Evolutionary conservation across 2,329 filamentous ascomycete genomes (phyloP).

Genomic region (Fusarium globosum): DNA sequence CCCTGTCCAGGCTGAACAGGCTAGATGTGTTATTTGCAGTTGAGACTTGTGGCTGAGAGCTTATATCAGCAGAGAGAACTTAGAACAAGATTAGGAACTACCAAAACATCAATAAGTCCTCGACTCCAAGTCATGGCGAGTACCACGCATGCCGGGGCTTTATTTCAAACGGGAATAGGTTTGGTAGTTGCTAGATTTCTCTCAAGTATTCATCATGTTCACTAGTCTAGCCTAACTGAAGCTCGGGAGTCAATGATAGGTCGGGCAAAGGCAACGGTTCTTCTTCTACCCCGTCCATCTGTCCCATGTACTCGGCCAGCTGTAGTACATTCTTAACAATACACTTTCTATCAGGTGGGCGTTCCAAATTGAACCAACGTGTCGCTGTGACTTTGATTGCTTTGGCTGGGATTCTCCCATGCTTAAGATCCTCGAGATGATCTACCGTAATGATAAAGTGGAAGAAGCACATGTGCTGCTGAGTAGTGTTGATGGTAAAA

Average conservation of each 20-base stretch:
- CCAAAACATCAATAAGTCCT: no score
- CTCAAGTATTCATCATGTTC: not conserved
- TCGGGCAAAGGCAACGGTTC: no score
- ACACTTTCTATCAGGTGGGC: fast-evolving
- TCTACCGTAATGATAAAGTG: not conserved
- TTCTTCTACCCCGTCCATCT: no score
- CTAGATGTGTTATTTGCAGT: no score
- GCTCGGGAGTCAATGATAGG: not conserved
- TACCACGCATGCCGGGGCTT: fast-evolving
- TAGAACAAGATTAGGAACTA: no score
- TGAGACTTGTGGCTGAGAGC: no score
- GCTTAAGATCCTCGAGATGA: not conserved
- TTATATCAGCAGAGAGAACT: no score
- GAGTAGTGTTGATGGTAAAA: fast-evolving
- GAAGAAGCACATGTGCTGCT: not conserved
- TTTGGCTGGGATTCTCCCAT: not conserved
- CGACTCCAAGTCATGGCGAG: not conserved
- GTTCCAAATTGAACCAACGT: not conserved
- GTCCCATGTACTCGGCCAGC: not conserved
- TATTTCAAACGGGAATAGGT: fast-evolving
- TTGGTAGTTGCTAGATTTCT: fast-evolving
- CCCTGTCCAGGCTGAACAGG: no score
- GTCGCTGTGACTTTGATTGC: not conserved
- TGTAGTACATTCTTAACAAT: not conserved
- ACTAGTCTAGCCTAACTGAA: not conserved